phyloP scores from a whole-genome alignment of 2,329 filamentous ascomycete species.

The Epichloe bromicola region DNA sequence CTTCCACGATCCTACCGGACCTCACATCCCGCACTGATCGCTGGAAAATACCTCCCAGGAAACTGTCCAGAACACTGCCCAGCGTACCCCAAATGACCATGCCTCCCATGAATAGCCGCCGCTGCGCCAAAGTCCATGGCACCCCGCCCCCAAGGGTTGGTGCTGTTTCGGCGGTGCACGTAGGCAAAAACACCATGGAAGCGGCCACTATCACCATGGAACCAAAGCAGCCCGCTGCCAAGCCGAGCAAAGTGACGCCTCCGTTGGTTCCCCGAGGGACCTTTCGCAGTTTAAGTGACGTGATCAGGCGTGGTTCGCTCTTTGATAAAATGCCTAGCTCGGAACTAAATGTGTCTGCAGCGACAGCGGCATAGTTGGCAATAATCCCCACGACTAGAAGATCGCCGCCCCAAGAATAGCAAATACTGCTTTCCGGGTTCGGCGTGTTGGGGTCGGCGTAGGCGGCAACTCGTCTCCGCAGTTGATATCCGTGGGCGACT shows the following conservation, averaged over 20 bases:
- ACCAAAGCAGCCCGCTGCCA: slow-evolving; percentile 61
- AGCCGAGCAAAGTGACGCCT: slow-evolving; percentile 65
- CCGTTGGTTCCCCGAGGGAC: slow-evolving; percentile 92
- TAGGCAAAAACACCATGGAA: slow-evolving; percentile 54
- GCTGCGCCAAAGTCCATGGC: slow-evolving; percentile 36
- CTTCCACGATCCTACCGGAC: slow-evolving; percentile 81
- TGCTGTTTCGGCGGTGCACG: slow-evolving; percentile 39
- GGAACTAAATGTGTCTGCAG: slow-evolving; percentile 87
- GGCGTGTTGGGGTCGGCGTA: slow-evolving; percentile 20
- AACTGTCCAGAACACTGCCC: slow-evolving; percentile 76
- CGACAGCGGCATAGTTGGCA: slow-evolving; percentile 80
- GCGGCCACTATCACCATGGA: slow-evolving; percentile 56
- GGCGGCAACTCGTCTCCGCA: slow-evolving; percentile 32
- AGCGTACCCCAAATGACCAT: slow-evolving; percentile 61
- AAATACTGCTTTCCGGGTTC: slow-evolving; percentile 30
- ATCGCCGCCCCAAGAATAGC: slow-evolving; percentile 49
- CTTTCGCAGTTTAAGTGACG: slow-evolving; percentile 57
- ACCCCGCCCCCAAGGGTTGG: slow-evolving; percentile 27
- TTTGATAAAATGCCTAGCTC: slow-evolving; percentile 85
- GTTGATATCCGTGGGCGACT: slow-evolving; percentile 47
- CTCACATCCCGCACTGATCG: slow-evolving; percentile 73
- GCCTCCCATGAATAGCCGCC: slow-evolving; percentile 35
- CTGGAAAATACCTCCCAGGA: slow-evolving; percentile 76
- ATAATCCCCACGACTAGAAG: slow-evolving; percentile 52
- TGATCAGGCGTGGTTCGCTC: slow-evolving; percentile 70